These are phyloP conservation scores for Scopulariopsis brevicaulis DNA, from an alignment of 2,329 filamentous ascomycete genomes.

Conservation along the genomic window DNA sequence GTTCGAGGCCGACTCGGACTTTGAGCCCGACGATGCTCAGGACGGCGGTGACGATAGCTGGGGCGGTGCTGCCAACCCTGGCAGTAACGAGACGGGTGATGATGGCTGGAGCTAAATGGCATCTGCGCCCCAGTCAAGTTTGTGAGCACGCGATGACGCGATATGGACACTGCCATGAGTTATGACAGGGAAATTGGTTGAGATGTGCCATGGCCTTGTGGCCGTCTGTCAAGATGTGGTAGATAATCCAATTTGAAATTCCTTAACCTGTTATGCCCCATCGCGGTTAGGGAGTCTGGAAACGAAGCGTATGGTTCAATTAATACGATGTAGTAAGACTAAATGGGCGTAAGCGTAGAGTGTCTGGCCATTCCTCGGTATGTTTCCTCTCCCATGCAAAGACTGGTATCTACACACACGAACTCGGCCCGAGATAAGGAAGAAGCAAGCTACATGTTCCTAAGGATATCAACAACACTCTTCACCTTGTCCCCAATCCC, in stretches of 20 bases:
- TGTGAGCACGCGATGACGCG: not conserved
- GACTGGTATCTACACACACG: not conserved
- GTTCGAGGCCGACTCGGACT: constrained; percentile 45
- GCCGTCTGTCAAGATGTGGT: not conserved
- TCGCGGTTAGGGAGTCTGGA: not conserved
- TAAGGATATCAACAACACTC: constrained; percentile 28
- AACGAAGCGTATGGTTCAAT: not conserved
- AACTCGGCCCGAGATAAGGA: not conserved
- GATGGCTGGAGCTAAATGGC: constrained; percentile 2
- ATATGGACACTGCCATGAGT: not conserved
- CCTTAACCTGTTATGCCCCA: not conserved
- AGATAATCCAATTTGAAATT: not conserved
- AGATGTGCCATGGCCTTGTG: not conserved
- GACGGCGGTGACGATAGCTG: constrained; percentile 62
- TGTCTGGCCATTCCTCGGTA: not conserved
- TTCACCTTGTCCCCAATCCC: constrained; percentile 22
- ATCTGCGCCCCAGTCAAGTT: not conserved
- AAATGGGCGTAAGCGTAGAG: not conserved
- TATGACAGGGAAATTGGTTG: not conserved
- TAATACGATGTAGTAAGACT: no score
- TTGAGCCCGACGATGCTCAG: constrained; percentile 37
- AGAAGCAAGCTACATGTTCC: constrained; percentile 22
- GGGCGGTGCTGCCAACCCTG: constrained; percentile 16
- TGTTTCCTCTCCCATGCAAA: not conserved
- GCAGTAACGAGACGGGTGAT: constrained; percentile 9